Conservation (phyloP, 1,284 basidiomycete species). For the Porodaedalea pini region DNA sequence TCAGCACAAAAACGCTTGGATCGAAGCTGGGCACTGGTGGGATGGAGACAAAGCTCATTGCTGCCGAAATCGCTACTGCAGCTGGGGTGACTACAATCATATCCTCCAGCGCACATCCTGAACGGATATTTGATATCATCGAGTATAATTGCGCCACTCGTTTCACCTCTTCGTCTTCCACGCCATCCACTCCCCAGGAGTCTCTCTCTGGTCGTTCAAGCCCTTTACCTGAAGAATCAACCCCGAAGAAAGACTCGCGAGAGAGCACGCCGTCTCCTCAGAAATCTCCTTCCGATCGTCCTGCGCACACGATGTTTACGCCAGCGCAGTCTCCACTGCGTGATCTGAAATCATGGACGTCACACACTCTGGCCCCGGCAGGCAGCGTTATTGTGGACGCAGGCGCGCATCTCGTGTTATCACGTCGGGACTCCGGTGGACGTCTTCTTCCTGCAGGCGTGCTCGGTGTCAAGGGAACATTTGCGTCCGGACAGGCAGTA, state of each 20-base stretch:
- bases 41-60: constrained; percentile 99
- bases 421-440: constrained; percentile 83
- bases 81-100: constrained; percentile 96
- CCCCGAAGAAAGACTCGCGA: background rate
- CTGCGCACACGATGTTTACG: constrained; percentile 86
- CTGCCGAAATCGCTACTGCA: constrained; percentile 94
- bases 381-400: constrained; percentile 87
- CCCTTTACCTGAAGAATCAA: constrained; percentile 28
- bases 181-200: constrained; percentile 32
- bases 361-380: constrained; percentile 86
- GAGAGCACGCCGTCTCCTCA: constrained; percentile 10
- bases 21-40: constrained; percentile 95
- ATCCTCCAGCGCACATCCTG: constrained; percentile 76
- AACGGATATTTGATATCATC: constrained; percentile 80
- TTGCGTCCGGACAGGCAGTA: constrained; percentile 94
- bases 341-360: constrained; percentile 94
- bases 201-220: constrained; percentile 37
- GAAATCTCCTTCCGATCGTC: constrained; percentile 35
- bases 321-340: constrained; percentile 74
- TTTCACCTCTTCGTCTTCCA: constrained; percentile 27
- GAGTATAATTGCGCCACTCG: constrained; percentile 53
- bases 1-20: constrained; percentile 88
- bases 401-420: constrained; percentile 85
- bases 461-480: constrained; percentile 80
- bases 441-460: constrained; percentile 90